Base-by-base conservation (phyloP, 805 yeast species). In the Blastobotrys americana region DNA sequence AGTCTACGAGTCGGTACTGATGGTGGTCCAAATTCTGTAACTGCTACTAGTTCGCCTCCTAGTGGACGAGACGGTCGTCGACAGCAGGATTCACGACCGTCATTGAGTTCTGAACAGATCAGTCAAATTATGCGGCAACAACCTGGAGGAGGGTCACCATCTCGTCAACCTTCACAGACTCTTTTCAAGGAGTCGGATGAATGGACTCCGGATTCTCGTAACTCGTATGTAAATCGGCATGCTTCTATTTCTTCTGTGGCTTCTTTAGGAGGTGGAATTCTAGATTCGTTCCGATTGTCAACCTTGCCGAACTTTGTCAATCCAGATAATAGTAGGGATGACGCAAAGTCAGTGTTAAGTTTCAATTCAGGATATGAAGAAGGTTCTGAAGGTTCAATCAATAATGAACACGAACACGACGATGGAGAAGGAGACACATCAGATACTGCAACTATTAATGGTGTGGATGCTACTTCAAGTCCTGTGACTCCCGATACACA, bases 271-370 rank as follows among this genome's bases (percentile, higher is more conserved):
- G 52, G 55, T 22, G 55, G 57, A 15, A 52, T 55, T 21, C 45
- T 55, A 38, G 59, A 54, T 35, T 46, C 56, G 15, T 54, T 55
- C 39, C 41, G 57, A 22, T 46, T 55, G 16, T 50, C 56, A 22
- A 38, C 43, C 8, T 39, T 55, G 22, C 54, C 55, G n/a, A 41
- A 27, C 31, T 22, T 41, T 4, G 46, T 31, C 16, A 19, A n/a
- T n/a, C n/a, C n/a, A n/a, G n/a, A n/a, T n/a, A n/a, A n/a, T n/a
- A n/a, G n/a, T n/a, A n/a, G n/a, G n/a, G n/a, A n/a, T n/a, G n/a
- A n/a, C n/a, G n/a, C n/a, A n/a, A n/a, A n/a, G n/a, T n/a, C n/a
- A n/a, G n/a, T n/a, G n/a, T n/a, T n/a, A n/a, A n/a, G n/a, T n/a
- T n/a, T n/a, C n/a, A n/a, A n/a, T n/a, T n/a, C n/a, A n/a, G n/a